Base-by-base conservation (phyloP, 176 grass and related monocot genomes). In the Lolium multiflorum region DNA sequence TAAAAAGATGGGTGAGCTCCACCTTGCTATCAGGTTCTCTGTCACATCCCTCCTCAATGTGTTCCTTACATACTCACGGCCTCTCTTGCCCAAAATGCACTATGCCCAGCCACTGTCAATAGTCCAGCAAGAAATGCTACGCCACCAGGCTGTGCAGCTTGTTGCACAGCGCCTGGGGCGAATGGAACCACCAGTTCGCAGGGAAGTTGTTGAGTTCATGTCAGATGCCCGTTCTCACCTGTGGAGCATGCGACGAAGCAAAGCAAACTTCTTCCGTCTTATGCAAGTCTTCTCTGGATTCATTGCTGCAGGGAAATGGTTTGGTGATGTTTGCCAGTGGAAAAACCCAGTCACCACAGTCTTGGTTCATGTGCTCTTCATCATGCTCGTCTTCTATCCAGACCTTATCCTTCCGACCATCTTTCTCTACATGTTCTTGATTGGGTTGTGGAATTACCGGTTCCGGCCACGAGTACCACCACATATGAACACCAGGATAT, bases 201-300 rank as follows among this genome's bases (percentile, higher is more conserved):
- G 78, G 50, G 96, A 98, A 87, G 91, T 98, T n/a, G 93, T 98
- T 43, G 96, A 98, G 76, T 98, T 79, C 86, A 94, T 98, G 96
- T 92, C 90, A 38, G 96, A 98, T 63, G 86, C 91, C 35, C 91
- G 85, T 15, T 90, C 92, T 20, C 97, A 96, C 66, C 82, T 99
- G 5, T 99, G 92, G 87, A 99, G 97, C 82, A 94, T 99, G 97
- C 82, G 97, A 22, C 87, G 97, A 74, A 99, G 97, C 92, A 99
- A 99, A 86, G 92, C 97, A 41, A 96, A 99, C 77, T 99, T 99
- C 82, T 99, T 94, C 85, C 88, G 97, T 25, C 94, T 99, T 16
- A 95, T 92, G 93, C 87, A 91, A 50, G 96, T 98, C 48, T 91
- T 95, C 79, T 89, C 91, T 2, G 96, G 91, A 61, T 44, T 85